Evolutionary conservation across 306 rosid genomes (phyloP).

Genomic region (Cucumis melo): DNA sequence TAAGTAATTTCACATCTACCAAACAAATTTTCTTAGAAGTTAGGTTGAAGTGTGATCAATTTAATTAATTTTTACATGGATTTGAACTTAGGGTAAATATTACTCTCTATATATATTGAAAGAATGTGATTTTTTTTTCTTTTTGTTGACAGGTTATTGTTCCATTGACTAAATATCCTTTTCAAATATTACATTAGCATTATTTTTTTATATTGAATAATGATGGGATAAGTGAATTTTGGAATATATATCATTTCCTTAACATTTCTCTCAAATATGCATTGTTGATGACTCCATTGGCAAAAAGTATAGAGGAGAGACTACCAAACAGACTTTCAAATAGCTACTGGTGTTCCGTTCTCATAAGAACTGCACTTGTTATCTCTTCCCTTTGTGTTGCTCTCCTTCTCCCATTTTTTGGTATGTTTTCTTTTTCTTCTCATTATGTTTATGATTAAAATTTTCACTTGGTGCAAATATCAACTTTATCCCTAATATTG

Average conservation of each 20-base stretch:
- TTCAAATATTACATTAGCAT: background rate
- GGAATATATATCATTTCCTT: constrained; percentile 18
- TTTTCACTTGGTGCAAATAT: no score
- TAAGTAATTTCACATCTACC: constrained; percentile 19
- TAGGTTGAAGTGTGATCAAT: no score
- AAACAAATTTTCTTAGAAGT: background rate
- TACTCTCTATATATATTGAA: background rate
- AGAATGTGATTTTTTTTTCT: background rate
- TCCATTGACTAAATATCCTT: constrained; percentile 84
- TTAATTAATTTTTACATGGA: background rate
- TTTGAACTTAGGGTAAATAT: background rate
- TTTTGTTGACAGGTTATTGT: constrained; percentile 40
- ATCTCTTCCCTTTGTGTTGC: constrained; percentile 52
- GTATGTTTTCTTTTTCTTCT: constrained; percentile 13
- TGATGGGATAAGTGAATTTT: background rate
- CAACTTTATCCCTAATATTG: no score
- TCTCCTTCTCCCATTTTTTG: constrained; percentile 66
- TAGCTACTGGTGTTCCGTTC: constrained; percentile 44
- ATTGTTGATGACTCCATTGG: constrained; percentile 67
- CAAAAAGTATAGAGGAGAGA: constrained; percentile 72
- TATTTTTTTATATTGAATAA: background rate
- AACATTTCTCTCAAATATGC: constrained; percentile 44
- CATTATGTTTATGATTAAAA: no score
- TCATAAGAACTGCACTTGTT: constrained; percentile 58
- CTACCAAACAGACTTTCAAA: constrained; percentile 31